phyloP scores from a whole-genome alignment of 129 eudicot genomes.

The Pittosporum tobira region DNA sequence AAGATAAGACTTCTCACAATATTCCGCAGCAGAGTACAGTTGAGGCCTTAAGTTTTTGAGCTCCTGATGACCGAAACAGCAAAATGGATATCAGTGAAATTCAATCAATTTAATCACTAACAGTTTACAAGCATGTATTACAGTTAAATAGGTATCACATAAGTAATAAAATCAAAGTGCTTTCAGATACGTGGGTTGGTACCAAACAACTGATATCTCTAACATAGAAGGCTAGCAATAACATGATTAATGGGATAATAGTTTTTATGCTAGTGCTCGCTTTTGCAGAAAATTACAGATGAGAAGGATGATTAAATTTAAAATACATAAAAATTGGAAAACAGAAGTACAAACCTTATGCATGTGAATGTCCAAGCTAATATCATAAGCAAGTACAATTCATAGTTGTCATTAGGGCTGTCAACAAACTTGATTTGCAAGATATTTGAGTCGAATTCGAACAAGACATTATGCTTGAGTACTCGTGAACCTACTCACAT shows the following conservation, averaged over 20 bases:
- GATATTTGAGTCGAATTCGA: no score
- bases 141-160: not conserved
- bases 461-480: no score
- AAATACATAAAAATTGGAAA: no score
- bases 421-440: no score
- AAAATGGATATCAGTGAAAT: conserved; percentile 6
- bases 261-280: no score
- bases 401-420: no score
- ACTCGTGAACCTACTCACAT: no score
- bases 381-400: no score
- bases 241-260: no score
- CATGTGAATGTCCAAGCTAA: not conserved
- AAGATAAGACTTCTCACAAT: conserved; percentile 94
- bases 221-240: no score
- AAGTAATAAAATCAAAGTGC: not conserved
- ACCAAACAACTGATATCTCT: not conserved
- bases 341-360: no score
- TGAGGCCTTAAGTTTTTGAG: conserved; percentile 92
- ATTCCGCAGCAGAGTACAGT: conserved; percentile 92
- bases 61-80: conserved; percentile 46
- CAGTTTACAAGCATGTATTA: not conserved
- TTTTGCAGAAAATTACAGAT: not conserved
- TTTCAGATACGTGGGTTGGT: not conserved
- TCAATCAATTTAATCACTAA: not conserved
- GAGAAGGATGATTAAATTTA: no score